Evolutionary conservation across 2,329 filamentous ascomycete genomes (phyloP).

Genomic region (Aureobasidium sp.): DNA sequence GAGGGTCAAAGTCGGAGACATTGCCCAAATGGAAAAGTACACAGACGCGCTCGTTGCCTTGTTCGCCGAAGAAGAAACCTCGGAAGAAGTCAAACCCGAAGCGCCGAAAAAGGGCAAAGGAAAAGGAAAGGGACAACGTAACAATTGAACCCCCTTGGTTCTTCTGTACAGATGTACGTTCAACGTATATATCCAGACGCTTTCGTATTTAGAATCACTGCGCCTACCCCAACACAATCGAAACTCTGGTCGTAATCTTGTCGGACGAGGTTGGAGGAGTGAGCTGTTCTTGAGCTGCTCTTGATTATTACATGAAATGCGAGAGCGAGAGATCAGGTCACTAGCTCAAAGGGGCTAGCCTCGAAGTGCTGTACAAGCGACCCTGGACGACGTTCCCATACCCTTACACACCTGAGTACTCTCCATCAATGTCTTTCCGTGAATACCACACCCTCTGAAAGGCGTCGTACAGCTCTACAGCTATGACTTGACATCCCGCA

Average conservation of each 20-base stretch:
- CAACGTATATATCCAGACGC: background rate
- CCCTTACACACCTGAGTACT: no score
- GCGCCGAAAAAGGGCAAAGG: background rate
- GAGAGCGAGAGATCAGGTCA: background rate
- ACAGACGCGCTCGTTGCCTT: constrained; percentile 51
- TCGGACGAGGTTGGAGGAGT: no score
- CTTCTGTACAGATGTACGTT: background rate
- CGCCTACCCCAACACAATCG: background rate
- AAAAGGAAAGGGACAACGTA: background rate
- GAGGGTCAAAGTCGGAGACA: constrained; percentile 61
- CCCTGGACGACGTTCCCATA: no score
- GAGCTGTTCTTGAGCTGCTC: no score
- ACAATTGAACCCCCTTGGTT: constrained; percentile 1
- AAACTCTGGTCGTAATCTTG: background rate
- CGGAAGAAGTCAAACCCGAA: constrained; percentile 17
- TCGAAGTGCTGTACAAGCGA: background rate
- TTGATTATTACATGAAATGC: background rate
- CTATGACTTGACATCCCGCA: no score
- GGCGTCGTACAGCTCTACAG: no score
- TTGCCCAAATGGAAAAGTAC: constrained; percentile 56
- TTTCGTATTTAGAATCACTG: background rate
- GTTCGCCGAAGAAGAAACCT: constrained; percentile 38
- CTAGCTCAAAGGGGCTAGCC: background rate
- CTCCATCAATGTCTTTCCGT: no score
- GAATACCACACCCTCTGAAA: no score